Conservation (phyloP, 495 filamentous ascomycete genomes). For the Tuber borchii region DNA sequence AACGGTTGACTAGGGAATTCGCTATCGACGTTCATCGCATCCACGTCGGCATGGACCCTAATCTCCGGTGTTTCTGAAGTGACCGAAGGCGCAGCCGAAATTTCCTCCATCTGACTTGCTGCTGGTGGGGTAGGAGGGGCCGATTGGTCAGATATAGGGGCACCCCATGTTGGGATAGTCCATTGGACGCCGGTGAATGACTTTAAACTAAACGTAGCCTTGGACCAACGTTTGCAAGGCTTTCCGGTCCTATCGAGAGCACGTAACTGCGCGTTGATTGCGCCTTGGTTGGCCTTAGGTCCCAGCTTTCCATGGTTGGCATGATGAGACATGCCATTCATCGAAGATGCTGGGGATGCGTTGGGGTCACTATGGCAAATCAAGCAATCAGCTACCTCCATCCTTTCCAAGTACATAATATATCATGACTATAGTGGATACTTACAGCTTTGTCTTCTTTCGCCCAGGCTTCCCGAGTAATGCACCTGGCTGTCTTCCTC, state of each 20-base stretch:
- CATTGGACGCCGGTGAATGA: slow-evolving; percentile 87
- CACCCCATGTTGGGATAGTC: slow-evolving; percentile 77
- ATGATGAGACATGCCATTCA: slow-evolving; percentile 20
- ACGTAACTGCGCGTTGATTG: slow-evolving; percentile 92
- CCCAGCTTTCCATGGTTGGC: slow-evolving; percentile 66
- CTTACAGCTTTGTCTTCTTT: slow-evolving; percentile 90
- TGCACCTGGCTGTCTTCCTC: slow-evolving; percentile 49
- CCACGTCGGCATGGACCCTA: slow-evolving; percentile 32
- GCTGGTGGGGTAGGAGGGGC: slow-evolving; percentile 27
- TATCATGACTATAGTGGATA: slow-evolving; percentile 37
- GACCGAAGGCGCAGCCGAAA: slow-evolving; percentile 36
- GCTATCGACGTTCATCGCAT: slow-evolving; percentile 30
- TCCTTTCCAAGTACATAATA: slow-evolving; percentile 35
- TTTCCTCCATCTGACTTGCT: slow-evolving; percentile 23
- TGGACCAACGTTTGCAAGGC: slow-evolving; percentile 85
- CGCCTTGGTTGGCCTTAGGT: slow-evolving; percentile 94
- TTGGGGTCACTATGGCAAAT: slow-evolving; percentile 30
- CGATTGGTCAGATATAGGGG: slow-evolving; percentile 47
- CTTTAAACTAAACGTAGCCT: slow-evolving; percentile 73
- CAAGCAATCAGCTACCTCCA: slow-evolving; percentile 32
- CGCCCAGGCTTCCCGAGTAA: slow-evolving; percentile 74
- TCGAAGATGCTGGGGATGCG: slow-evolving; percentile 25
- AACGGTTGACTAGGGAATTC: not conserved
- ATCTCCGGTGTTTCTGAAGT: slow-evolving; percentile 37
- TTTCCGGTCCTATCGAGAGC: slow-evolving; percentile 85